phyloP scores from a whole-genome alignment of 2,329 filamentous ascomycete genomes.

The Penicillium italicum region DNA sequence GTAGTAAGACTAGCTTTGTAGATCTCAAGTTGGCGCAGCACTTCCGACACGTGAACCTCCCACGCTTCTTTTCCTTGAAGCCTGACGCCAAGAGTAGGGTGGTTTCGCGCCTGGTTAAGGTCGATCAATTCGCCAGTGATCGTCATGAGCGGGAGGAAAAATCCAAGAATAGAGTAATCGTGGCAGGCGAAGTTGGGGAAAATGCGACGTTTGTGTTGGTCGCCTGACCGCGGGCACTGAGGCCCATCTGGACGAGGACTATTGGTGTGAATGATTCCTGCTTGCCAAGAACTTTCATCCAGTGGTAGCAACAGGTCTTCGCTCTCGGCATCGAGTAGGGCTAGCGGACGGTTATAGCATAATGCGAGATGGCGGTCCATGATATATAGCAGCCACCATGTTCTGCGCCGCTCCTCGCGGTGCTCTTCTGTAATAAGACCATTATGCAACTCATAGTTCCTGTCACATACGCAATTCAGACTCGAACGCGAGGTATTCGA shows the following conservation, averaged over 20 bases:
- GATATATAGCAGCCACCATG: conserved; percentile 92
- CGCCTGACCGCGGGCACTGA: conserved; percentile 33
- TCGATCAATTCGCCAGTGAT: conserved; percentile 90
- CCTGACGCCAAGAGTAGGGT: conserved; percentile 74
- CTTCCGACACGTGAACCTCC: conserved; percentile 75
- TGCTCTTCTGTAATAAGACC: conserved; percentile 65
- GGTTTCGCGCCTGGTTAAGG: conserved; percentile 81
- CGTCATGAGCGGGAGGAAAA: conserved; percentile 90
- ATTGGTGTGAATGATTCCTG: conserved; percentile 67
- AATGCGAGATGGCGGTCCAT: conserved; percentile 86
- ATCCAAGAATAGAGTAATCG: conserved; percentile 84
- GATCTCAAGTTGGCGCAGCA: conserved; percentile 71
- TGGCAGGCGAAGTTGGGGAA: conserved; percentile 82
- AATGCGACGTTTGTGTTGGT: conserved; percentile 50
- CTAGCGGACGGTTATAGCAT: conserved; percentile 87
- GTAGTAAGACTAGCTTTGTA: conserved; percentile 71
- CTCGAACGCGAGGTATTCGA: conserved; percentile 32
- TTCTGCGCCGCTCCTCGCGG: conserved; percentile 79
- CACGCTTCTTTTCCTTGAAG: conserved; percentile 72
- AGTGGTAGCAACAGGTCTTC: conserved; percentile 79
- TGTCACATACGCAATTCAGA: conserved; percentile 38
- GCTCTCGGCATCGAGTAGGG: conserved; percentile 83
- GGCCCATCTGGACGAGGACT: conserved; percentile 41
- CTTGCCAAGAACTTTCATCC: conserved; percentile 81
- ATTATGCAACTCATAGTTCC: conserved; percentile 19